Evolutionary conservation across 176 grass and related monocot genomes (phyloP), one percentile per base, ranked within the genome.

Genomic region (Typha latifolia): DNA sequence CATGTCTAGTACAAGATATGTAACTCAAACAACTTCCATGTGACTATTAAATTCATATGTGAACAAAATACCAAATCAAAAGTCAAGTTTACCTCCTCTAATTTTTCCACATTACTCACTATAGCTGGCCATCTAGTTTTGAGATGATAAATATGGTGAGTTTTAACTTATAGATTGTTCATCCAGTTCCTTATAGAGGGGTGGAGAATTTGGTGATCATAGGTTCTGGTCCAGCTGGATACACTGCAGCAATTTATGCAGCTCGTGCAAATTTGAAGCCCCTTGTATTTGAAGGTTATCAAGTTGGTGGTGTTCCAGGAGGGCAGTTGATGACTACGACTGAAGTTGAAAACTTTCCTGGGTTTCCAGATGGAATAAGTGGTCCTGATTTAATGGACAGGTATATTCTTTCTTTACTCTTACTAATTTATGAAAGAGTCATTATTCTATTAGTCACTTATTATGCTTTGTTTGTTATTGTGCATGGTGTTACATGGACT

Each of bases 381-480:
- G 94, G 94, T 2, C 94, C 94, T 84, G 94, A 99, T 79, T 85
- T 99, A 22, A 99, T 99, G 94, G 94, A 99, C 69, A 93, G 79
- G 94, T 95, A 70, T 75, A 15, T 63, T 2, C n/a, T 21, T 70
- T 2, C n/a, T 21, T 70, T 72, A 51, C 5, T 53, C 48, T 3
- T n/a, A 3, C 0, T 6, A 43, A 1, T 31, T 63, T 65, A 66
- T 72, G 14, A 24, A 48, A 50, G 34, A 43, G 37, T 43, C 37
- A 10, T 43, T 43, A 43, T 43, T 43, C 37, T 43, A 43, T 43
- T 43, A 43, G 37, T 10, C 6, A 43, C 37, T 43, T 43, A 43
- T 43, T 43, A 43, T 43, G 37, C 37, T 7, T 43, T 43, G 37
- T 43, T 43, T 67, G 14, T 49, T 51, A 3, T 49, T 15, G 19